phyloP scores from a whole-genome alignment of 495 filamentous ascomycete genomes.

The Penicillium canescens region DNA sequence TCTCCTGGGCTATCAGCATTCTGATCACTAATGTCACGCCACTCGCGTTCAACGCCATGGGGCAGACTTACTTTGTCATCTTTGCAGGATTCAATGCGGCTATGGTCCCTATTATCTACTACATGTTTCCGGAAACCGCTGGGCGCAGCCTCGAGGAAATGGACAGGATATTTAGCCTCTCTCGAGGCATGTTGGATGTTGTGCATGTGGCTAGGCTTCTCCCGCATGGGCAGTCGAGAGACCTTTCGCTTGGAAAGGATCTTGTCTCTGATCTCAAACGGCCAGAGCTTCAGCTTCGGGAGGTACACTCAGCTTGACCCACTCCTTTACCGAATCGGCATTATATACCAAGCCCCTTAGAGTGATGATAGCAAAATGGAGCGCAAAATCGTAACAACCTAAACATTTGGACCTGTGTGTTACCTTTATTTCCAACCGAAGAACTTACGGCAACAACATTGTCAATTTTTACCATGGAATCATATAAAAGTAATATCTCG shows the following conservation, averaged over 20 bases:
- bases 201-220: constrained; percentile 16
- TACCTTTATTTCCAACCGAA: too few species aligned
- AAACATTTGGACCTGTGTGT: too few species aligned
- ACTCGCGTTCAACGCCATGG: constrained; percentile 21
- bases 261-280: constrained; percentile 6
- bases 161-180: constrained; percentile 46
- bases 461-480: too few species aligned
- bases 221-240: constrained; percentile 5
- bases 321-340: too few species aligned
- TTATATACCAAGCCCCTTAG: too few species aligned
- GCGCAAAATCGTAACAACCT: too few species aligned
- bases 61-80: constrained; percentile 22
- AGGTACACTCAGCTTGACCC: not conserved
- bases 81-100: constrained; percentile 51
- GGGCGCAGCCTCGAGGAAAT: constrained; percentile 52
- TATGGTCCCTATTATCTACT: constrained; percentile 61
- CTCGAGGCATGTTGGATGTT: constrained; percentile 13
- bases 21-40: constrained; percentile 22
- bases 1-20: constrained; percentile 44
- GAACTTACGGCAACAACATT: too few species aligned
- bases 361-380: too few species aligned
- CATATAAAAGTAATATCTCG: too few species aligned
- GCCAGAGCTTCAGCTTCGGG: constrained; percentile 4
- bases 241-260: constrained; percentile 9
- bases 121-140: constrained; percentile 60